Base-by-base conservation (phyloP, 176 grass and related monocot genomes). In the Tillandsia leiboldiana region DNA sequence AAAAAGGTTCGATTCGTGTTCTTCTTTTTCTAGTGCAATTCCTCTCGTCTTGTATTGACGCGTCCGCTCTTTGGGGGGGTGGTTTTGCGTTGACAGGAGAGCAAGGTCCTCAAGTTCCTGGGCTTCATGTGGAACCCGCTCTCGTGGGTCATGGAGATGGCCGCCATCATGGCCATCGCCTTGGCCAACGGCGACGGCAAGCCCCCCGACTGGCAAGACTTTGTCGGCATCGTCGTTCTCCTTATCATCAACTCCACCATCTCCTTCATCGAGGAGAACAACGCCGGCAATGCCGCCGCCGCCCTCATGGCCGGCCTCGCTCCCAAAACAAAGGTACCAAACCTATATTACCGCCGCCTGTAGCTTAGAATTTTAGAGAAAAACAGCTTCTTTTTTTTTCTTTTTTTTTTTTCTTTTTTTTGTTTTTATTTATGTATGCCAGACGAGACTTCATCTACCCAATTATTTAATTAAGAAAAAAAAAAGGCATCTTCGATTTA, bases 71-170 rank as follows among this genome's bases (percentile, higher is more conserved):
- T 42, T 42, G 33, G 3, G 59, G 10, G 33, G 0, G 13, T 68
- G 49, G 48, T 69, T 33, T 50, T 48, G n/a, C 28, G n/a, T 65
- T 42, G 33, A 50, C 74, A 92, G 90, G 95, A 99, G 84, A 99
- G 84, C 58, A 79, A 88, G 75, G 2, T 99, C 0, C 87, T 99
- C 15, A 99, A 94, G 65, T 99, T 99, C 80, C 11, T 99, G 15
- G 82, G 87, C 20, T 99, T 99, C 78, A 99, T 99, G 95, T 99
- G 95, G 95, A 99, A 99, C 70, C 95, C 95, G 0, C 72, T 99
- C 1, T 99, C 95, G 24, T 99, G 95, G 95, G 95, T 99, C 15
- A 99, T 99, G 95, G 95, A 99, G 64, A 64, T 72, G 12, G 89
- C 94, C 5, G 95, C 95, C 14, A 15, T 99, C 26, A 99, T 99